Evolutionary conservation across 1,284 basidiomycete species (phyloP).

Genomic region (Serendipita sp.): DNA sequence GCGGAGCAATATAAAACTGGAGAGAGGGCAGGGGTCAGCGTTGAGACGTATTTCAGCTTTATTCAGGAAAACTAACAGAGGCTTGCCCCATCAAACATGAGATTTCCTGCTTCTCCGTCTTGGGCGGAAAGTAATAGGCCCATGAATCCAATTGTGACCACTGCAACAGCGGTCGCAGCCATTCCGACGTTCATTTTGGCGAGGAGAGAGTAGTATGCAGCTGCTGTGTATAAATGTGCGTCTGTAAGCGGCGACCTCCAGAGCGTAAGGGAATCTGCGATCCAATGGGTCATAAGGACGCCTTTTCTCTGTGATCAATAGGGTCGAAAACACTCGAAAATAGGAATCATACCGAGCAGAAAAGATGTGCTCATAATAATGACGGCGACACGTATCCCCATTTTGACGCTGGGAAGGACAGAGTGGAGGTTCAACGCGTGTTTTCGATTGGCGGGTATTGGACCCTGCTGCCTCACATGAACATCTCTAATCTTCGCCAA

Average conservation of each 20-base stretch:
- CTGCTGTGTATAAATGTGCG: slow-evolving; percentile 62
- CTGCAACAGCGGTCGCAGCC: slow-evolving; percentile 37
- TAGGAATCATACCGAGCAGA: slow-evolving; percentile 44
- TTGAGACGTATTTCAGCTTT: slow-evolving; percentile 8
- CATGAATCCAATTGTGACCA: slow-evolving; percentile 42
- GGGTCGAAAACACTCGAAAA: not conserved
- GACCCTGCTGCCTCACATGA: not conserved
- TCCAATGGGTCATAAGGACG: slow-evolving; percentile 71
- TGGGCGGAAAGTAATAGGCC: slow-evolving; percentile 62
- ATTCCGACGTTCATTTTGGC: slow-evolving; percentile 44
- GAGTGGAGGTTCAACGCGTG: not conserved
- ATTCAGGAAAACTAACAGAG: slow-evolving; percentile 40
- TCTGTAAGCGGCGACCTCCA: slow-evolving; percentile 73
- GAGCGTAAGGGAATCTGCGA: slow-evolving; percentile 67
- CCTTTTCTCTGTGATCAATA: slow-evolving; percentile 29
- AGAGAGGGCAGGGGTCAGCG: not conserved
- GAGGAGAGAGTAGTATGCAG: slow-evolving; percentile 61
- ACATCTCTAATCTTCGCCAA: not conserved
- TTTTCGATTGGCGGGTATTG: not conserved
- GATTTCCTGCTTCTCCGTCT: slow-evolving; percentile 60
- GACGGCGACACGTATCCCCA: slow-evolving; percentile 54
- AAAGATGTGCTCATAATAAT: slow-evolving; percentile 64
- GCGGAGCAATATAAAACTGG: slow-evolving; percentile 60
- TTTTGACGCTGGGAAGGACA: slow-evolving; percentile 16
- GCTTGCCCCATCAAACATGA: slow-evolving; percentile 78